Conservation (phyloP, 139 green algal genomes). For the Chlamydomonas sphaeroides region DNA sequence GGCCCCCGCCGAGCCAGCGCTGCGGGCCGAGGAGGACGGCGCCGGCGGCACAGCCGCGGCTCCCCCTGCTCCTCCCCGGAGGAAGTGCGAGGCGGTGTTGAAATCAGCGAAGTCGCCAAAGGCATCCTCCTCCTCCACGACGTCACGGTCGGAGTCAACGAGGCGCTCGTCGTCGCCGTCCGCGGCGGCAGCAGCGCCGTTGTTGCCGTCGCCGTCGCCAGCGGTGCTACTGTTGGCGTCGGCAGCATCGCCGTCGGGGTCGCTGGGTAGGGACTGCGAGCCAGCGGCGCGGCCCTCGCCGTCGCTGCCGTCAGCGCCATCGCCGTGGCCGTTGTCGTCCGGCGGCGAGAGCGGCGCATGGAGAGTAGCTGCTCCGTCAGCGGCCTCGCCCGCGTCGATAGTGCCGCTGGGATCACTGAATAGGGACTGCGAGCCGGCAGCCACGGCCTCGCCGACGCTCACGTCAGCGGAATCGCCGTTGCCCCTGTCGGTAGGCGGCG, state of each 20-base stretch:
- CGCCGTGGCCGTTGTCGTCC: neutral
- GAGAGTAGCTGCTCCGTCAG: too few relatives aligned
- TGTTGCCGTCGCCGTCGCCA: neutral
- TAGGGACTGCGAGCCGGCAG: constrained; percentile 12
- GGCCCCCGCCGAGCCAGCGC: too few relatives aligned
- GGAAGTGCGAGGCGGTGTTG: constrained; percentile 14
- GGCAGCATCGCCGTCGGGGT: neutral
- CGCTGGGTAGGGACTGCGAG: constrained; percentile 25
- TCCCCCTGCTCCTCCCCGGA: neutral
- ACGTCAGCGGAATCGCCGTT: neutral
- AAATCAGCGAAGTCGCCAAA: constrained; percentile 39
- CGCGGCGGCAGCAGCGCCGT: neutral
- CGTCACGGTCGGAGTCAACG: constrained; percentile 10
- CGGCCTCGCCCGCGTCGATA: too few relatives aligned
- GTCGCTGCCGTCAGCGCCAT: neutral
- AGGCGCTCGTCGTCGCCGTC: neutral
- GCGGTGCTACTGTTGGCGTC: too few relatives aligned
- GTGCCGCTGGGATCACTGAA: neutral
- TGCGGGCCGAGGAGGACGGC: neutral
- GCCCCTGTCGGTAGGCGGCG: neutral
- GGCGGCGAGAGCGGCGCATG: too few relatives aligned
- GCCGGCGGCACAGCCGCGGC: too few relatives aligned
- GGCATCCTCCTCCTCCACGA: constrained; percentile 32
- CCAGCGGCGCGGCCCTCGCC: neutral
- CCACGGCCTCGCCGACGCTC: neutral